phyloP scores from a whole-genome alignment of 495 filamentous ascomycete species.

The Neurospora sp. region DNA sequence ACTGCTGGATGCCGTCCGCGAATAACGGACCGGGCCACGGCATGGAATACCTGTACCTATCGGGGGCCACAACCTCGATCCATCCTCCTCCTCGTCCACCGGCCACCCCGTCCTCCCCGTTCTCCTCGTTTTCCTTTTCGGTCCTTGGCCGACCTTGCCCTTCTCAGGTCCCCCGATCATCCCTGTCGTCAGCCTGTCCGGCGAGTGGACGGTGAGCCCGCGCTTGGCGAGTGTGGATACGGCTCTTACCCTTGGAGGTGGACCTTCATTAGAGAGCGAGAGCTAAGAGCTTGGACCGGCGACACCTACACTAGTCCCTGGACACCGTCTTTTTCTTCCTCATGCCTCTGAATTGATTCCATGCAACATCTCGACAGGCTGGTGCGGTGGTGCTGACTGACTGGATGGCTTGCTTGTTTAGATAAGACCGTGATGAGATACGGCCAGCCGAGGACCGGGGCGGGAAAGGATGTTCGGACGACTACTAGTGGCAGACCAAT shows the following conservation, averaged over 20 bases:
- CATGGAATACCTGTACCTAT: background rate
- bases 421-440: background rate
- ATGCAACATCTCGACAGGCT: background rate
- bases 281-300: background rate
- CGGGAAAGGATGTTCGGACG: background rate
- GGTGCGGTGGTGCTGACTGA: background rate
- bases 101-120: background rate
- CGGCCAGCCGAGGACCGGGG: background rate
- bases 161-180: background rate
- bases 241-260: slow-evolving; percentile 11
- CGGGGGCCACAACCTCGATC: background rate
- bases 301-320: background rate
- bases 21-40: background rate
- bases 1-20: background rate
- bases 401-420: background rate
- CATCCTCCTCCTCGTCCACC: background rate
- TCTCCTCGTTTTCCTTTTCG: background rate
- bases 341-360: background rate
- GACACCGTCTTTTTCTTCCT: background rate
- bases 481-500: background rate
- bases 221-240: slow-evolving; percentile 13
- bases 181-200: background rate
- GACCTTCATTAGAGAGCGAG: slow-evolving; percentile 18
- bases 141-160: background rate
- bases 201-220: slow-evolving; percentile 10